These are phyloP conservation scores for Boletellus emodensis DNA, from an alignment of 768 basidiomycete genomes.

Conservation along the genomic window DNA sequence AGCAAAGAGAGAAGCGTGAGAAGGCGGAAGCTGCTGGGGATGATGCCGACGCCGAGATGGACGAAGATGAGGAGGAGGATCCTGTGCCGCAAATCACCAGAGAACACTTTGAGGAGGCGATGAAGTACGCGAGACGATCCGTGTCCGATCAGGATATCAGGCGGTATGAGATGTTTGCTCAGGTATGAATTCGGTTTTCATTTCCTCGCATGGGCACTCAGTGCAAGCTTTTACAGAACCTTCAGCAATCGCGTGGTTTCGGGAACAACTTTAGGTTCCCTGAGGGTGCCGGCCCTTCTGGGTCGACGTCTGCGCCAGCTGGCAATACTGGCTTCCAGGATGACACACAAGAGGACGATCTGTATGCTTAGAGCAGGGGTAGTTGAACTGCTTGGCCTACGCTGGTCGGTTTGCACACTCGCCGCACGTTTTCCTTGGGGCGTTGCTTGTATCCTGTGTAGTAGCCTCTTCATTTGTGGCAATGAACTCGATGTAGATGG, in stretches of 20 bases:
- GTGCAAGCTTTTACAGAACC: slow-evolving; percentile 49
- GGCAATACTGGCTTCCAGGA: slow-evolving; percentile 80
- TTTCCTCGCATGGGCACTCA: not conserved
- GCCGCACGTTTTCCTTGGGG: not conserved
- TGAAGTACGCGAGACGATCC: slow-evolving; percentile 95
- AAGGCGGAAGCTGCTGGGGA: slow-evolving; percentile 65
- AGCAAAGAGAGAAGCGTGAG: slow-evolving; percentile 72
- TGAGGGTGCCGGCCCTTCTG: slow-evolving; percentile 48
- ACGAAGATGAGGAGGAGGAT: slow-evolving; percentile 70
- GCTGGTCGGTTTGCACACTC: not conserved
- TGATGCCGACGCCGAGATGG: slow-evolving; percentile 70
- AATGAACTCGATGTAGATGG: slow-evolving; percentile 12
- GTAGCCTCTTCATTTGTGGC: slow-evolving; percentile 3
- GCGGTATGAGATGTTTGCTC: slow-evolving; percentile 97
- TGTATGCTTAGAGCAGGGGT: slow-evolving; percentile 62
- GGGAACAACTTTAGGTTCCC: slow-evolving; percentile 99
- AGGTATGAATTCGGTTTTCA: slow-evolving; percentile 43
- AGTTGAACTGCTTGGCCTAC: not conserved
- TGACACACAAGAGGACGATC: slow-evolving; percentile 83
- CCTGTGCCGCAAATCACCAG: slow-evolving; percentile 86
- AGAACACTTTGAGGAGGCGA: slow-evolving; percentile 98
- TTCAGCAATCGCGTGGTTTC: slow-evolving; percentile 89
- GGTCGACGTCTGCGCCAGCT: slow-evolving; percentile 39
- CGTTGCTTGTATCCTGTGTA: slow-evolving; percentile 1
- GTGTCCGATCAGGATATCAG: slow-evolving; percentile 96